phyloP scores from a whole-genome alignment of 345 rosid genomes.

The Sonneratia caseolaris region DNA sequence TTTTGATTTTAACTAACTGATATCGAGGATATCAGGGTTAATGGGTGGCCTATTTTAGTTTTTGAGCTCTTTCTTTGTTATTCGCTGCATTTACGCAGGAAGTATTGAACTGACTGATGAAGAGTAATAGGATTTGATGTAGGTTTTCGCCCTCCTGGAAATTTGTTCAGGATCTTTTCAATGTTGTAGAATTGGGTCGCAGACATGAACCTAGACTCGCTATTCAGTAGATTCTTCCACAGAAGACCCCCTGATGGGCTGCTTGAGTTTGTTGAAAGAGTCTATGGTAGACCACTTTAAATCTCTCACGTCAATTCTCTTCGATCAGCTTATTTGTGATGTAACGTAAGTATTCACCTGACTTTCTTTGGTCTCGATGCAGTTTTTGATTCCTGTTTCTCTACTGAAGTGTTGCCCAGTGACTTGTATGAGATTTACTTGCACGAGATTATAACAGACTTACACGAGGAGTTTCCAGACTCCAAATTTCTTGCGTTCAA shows the following conservation, averaged over 20 bases:
- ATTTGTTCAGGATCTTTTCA: slow-evolving; percentile 8
- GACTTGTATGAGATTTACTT: slow-evolving; percentile 60
- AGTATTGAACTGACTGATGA: background rate
- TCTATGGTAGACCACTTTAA: slow-evolving; percentile 47
- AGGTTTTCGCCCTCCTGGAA: background rate
- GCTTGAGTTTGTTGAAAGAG: slow-evolving; percentile 93
- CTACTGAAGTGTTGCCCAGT: slow-evolving; percentile 70
- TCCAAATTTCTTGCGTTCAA: slow-evolving; percentile 75
- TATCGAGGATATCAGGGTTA: background rate
- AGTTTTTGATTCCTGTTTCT: slow-evolving; percentile 96
- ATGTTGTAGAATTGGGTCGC: slow-evolving; percentile 13
- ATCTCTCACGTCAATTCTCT: slow-evolving; percentile 4
- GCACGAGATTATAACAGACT: slow-evolving; percentile 61
- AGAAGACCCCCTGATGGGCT: slow-evolving; percentile 94
- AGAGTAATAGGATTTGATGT: background rate
- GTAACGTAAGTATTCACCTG: background rate
- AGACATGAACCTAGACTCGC: slow-evolving; percentile 42
- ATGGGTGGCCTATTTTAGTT: background rate
- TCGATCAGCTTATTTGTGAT: background rate
- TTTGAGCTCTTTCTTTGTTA: background rate
- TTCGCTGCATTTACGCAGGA: background rate
- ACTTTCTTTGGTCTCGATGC: slow-evolving; percentile 15
- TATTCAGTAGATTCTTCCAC: slow-evolving; percentile 81
- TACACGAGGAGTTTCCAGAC: slow-evolving; percentile 77
- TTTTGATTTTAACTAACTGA: background rate